phyloP scores from a whole-genome alignment of 75 land plant species.

The Selaginella moellendorffii region DNA sequence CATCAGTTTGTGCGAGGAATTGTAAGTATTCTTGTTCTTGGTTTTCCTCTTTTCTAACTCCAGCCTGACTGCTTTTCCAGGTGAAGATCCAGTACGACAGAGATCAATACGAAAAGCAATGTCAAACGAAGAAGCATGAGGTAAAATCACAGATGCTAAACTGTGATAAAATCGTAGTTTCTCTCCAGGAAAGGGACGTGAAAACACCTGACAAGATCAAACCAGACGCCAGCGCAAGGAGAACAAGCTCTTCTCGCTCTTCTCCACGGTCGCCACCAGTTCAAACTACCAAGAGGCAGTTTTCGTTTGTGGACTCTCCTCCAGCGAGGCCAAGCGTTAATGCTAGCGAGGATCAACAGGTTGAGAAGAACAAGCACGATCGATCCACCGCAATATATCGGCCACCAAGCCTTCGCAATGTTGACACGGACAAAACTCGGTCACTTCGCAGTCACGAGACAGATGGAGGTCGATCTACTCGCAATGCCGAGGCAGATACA shows the following conservation, averaged over 20 bases:
- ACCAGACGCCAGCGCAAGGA: background rate
- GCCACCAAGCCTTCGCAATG: background rate
- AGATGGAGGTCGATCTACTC: too few species aligned
- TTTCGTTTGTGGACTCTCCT: background rate
- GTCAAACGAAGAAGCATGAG: background rate
- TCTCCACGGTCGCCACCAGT: background rate
- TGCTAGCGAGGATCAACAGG: background rate
- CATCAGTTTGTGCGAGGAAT: conserved; percentile 14
- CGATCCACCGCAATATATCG: conserved; percentile 4
- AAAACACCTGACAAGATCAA: background rate
- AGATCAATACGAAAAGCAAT: conserved; percentile 12
- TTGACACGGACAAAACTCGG: background rate
- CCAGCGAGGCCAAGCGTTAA: background rate
- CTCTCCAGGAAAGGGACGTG: background rate
- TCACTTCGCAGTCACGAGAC: too few species aligned
- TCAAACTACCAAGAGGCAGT: background rate
- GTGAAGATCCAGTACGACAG: conserved; percentile 12
- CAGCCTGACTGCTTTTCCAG: background rate
- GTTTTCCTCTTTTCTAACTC: too few species aligned
- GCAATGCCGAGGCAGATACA: too few species aligned
- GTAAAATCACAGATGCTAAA: too few species aligned
- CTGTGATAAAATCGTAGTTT: too few species aligned
- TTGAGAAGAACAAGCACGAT: background rate
- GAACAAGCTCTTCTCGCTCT: background rate
- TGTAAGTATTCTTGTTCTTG: conserved; percentile 1